These are phyloP conservation scores for Phialocephala subalpina DNA, from an alignment of 2,329 filamentous ascomycete species.

Conservation along the genomic window DNA sequence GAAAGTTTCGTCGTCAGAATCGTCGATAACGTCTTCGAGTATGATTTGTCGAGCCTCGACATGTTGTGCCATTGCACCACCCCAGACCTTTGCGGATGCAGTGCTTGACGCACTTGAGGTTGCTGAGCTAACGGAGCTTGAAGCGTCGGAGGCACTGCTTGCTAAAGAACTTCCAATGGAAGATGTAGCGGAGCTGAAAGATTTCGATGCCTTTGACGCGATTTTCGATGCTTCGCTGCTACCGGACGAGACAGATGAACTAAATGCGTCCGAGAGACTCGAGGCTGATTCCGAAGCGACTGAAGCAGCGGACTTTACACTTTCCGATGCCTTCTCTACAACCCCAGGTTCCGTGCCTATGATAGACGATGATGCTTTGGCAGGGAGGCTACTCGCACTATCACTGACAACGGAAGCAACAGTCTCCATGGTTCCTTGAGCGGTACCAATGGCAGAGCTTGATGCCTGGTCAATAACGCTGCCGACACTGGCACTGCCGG, in stretches of 20 bases:
- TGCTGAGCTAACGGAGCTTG: constrained; percentile 37
- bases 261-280: constrained; percentile 35
- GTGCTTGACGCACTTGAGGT: constrained; percentile 38
- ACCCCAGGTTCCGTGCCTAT: constrained; percentile 35
- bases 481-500: constrained; percentile 39
- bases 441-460: constrained; percentile 38
- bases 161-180: constrained; percentile 46
- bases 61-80: constrained; percentile 45
- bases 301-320: constrained; percentile 39
- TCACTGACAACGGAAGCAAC: constrained; percentile 34
- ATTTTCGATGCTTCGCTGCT: constrained; percentile 28
- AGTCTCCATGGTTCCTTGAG: constrained; percentile 40
- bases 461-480: constrained; percentile 41
- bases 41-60: constrained; percentile 59
- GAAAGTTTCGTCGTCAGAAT: constrained; percentile 54
- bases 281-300: constrained; percentile 36
- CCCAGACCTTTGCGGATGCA: constrained; percentile 59
- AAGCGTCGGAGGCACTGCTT: constrained; percentile 40
- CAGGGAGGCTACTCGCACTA: constrained; percentile 36
- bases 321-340: constrained; percentile 41
- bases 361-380: constrained; percentile 37
- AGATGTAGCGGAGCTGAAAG: constrained; percentile 39
- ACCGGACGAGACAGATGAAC: constrained; percentile 35
- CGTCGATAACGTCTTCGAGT: constrained; percentile 54
- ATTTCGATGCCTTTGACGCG: constrained; percentile 35